These are phyloP conservation scores for Flaveria linearis DNA, from an alignment of 129 eudicot species.

Conservation along the genomic window DNA sequence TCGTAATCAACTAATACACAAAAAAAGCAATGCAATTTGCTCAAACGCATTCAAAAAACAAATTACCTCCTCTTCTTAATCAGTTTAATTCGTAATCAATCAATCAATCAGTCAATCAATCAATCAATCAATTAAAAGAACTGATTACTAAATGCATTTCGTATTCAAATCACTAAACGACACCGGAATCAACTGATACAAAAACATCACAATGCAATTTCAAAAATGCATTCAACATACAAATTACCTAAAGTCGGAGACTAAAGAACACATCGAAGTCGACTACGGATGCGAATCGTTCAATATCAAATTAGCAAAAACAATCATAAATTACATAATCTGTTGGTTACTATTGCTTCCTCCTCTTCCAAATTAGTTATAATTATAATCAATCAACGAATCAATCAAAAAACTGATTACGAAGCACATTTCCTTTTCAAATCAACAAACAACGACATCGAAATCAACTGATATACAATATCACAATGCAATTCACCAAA, in stretches of 20 bases:
- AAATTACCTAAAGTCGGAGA: slow-evolving; percentile 46
- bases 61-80: slow-evolving; percentile 27
- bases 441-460: neutral
- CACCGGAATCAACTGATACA: neutral
- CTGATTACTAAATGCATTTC: too few relatives aligned
- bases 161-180: neutral
- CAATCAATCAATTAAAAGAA: neutral
- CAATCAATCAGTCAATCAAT: neutral
- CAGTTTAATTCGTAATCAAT: neutral
- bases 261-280: slow-evolving; percentile 31
- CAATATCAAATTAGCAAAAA: slow-evolving; percentile 20
- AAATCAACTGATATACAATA: neutral
- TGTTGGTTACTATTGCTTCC: neutral
- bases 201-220: neutral
- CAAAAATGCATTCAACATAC: neutral
- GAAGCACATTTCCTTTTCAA: neutral
- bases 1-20: neutral
- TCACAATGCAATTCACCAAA: neutral
- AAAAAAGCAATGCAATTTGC: neutral
- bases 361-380: neutral
- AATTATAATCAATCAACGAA: neutral
- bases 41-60: neutral
- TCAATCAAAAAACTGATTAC: neutral
- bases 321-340: neutral
- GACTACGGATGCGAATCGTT: slow-evolving; percentile 7